Evolutionary conservation across 148 eudicot species (phyloP).

Genomic region (Rhododendron mucronatum): DNA sequence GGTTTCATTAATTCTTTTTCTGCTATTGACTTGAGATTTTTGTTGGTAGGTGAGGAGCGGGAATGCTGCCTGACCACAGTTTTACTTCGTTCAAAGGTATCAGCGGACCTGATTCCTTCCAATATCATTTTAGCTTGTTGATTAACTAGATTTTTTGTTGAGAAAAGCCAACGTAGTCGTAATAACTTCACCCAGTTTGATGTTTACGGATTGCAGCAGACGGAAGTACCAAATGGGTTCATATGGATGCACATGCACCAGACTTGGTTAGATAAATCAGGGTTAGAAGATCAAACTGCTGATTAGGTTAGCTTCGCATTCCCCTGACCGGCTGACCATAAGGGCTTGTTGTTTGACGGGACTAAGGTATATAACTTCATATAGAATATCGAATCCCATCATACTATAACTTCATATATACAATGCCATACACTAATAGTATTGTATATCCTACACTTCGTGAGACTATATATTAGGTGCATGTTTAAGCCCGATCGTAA

Average conservation of each 20-base stretch:
- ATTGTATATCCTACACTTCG: neutral
- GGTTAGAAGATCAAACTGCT: neutral
- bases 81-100: constrained; percentile 34
- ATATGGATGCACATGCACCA: constrained; percentile 39
- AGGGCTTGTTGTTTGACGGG: neutral
- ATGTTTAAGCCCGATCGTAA: neutral
- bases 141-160: neutral
- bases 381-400: neutral
- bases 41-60: constrained; percentile 31
- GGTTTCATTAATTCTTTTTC: neutral
- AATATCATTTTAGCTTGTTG: neutral
- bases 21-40: neutral
- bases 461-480: neutral
- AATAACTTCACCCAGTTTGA: neutral
- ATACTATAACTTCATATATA: neutral
- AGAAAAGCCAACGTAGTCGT: neutral
- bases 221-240: constrained; percentile 24
- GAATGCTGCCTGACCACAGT: constrained; percentile 34
- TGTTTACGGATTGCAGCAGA: constrained; percentile 13
- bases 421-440: too few species aligned
- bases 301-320: constrained; percentile 8
- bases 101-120: neutral
- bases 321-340: neutral
- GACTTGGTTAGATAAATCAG: constrained; percentile 14
- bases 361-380: neutral